phyloP scores from a whole-genome alignment of 2,329 filamentous ascomycete species.

The Ceratocystis diversiconidia region DNA sequence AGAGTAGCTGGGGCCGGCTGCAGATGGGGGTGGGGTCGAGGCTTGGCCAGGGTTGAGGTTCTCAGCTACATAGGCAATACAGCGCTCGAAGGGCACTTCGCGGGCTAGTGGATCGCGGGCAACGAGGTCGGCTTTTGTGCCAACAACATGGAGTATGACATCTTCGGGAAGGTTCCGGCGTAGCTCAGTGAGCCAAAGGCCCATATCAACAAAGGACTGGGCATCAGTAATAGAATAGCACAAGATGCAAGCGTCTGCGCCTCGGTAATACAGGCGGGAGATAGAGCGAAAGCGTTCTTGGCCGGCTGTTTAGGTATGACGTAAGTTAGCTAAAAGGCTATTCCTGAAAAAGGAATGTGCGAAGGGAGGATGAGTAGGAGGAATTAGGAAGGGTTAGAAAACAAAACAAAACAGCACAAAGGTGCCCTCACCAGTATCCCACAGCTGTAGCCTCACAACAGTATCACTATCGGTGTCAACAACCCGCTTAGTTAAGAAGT shows the following conservation, averaged over 20 bases:
- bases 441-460: slow-evolving; percentile 81
- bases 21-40: slow-evolving; percentile 53
- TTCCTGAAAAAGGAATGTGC: slow-evolving; percentile 14
- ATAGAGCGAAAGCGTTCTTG: slow-evolving; percentile 94
- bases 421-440: slow-evolving; percentile 58
- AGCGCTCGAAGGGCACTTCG: slow-evolving; percentile 84
- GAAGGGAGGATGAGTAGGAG: slow-evolving; percentile 7
- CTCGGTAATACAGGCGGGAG: slow-evolving; percentile 88
- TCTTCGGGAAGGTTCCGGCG: slow-evolving; percentile 63
- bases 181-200: slow-evolving; percentile 75
- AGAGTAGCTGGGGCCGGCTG: slow-evolving; percentile 28
- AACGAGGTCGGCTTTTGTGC: slow-evolving; percentile 85
- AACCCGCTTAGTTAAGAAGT: slow-evolving; percentile 66
- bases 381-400: slow-evolving; percentile 1
- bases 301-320: slow-evolving; percentile 39
- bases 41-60: slow-evolving; percentile 62
- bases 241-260: slow-evolving; percentile 82
- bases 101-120: slow-evolving; percentile 64
- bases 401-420: slow-evolving; percentile 13
- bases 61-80: slow-evolving; percentile 89
- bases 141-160: slow-evolving; percentile 84
- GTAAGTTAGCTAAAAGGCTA: neutral
- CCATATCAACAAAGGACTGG: slow-evolving; percentile 80
- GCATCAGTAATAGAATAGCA: slow-evolving; percentile 90
- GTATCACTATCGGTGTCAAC: slow-evolving; percentile 75